Evolutionary conservation across 1,139 yeast species (phyloP).

Genomic region (Yamadazyma epiphylla): DNA sequence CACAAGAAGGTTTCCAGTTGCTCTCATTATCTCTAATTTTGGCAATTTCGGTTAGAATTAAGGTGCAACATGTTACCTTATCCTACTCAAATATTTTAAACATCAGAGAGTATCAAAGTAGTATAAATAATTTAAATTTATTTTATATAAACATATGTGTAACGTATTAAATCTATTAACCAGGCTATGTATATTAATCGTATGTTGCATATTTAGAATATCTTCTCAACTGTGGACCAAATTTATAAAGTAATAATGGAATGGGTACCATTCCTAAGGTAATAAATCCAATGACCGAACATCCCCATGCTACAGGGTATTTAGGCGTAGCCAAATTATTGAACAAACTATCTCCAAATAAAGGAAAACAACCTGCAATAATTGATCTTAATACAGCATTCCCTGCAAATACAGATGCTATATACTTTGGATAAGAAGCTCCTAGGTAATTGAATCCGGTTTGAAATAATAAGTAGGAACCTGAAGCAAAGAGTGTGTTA

Average conservation of each 20-base stretch:
- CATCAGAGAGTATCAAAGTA: no score
- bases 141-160: not conserved
- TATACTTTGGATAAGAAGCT: slow-evolving; percentile 47
- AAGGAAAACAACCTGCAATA: slow-evolving; percentile 27
- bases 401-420: slow-evolving; percentile 30
- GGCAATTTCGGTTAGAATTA: no score
- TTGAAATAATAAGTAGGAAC: slow-evolving; percentile 27
- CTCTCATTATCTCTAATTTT: no score
- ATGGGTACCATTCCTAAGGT: slow-evolving; percentile 58
- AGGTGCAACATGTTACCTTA: no score
- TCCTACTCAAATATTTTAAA: no score
- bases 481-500: slow-evolving; percentile 20
- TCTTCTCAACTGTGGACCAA: slow-evolving; percentile 30
- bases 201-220: slow-evolving; percentile 46
- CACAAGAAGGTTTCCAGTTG: no score
- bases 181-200: no score
- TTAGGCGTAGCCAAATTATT: slow-evolving; percentile 25
- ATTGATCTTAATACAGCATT: slow-evolving; percentile 23
- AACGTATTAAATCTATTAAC: not conserved
- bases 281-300: slow-evolving; percentile 51
- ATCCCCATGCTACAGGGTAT: slow-evolving; percentile 61
- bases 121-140: not conserved
- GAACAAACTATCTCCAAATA: slow-evolving; percentile 43
- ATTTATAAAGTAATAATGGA: slow-evolving; percentile 45
- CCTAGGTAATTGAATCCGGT: slow-evolving; percentile 49